Evolutionary conservation across 2,329 filamentous ascomycete genomes (phyloP), one percentile per base, ranked within the genome.

Genomic region (Cladorrhinum sp.): DNA sequence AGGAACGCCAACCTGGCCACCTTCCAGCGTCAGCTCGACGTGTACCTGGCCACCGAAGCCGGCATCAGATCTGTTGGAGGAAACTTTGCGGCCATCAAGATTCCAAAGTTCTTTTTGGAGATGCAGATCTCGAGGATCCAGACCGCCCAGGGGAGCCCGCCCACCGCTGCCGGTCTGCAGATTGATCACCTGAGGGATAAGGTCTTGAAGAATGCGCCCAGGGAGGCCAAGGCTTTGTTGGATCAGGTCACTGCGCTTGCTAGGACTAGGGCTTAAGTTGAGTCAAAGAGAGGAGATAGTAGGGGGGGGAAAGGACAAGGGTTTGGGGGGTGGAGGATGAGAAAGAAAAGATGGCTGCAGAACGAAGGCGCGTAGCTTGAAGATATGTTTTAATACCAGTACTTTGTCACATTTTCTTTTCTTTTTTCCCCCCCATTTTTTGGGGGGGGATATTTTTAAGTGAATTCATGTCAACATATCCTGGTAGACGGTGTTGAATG

Each of bases 51-150:
- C 0, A 86, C 84, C 3, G 84, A 86, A 71, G 83, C 81, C 1
- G 84, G 82, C 1, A 75, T 87, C 53, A 76, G 84, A 20, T 82
- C 79, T 22, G 78, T 79, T 6, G 79, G 77, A 9, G 84, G 83
- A 1, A 77, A 68, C 58, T 73, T 86, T 18, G 79, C 76, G 1
- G 3, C 41, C 6, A 81, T 86, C 72, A 86, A 86, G 72, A 81
- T 82, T 4, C 84, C 84, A 63, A 86, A 86, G 72, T 87, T 87
- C 78, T 86, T 86, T 70, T 70, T 86, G 48, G 74, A 79, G 61
- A 81, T 85, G 70, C 84, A 87, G 72, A 77, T 86, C 32, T 79
- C 80, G 45, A 75, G 84, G 22, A 85, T 86, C 65, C 76, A 83
- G 72, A 84, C 82, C 0, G 84, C 84, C 0, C 81, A 85, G 73